A percentile compares a stretch with the other conserved stretches of the same genome.
phyloP scores from a whole-genome alignment of 2,329 filamentous ascomycete species.

The Lojkania enalia region DNA sequence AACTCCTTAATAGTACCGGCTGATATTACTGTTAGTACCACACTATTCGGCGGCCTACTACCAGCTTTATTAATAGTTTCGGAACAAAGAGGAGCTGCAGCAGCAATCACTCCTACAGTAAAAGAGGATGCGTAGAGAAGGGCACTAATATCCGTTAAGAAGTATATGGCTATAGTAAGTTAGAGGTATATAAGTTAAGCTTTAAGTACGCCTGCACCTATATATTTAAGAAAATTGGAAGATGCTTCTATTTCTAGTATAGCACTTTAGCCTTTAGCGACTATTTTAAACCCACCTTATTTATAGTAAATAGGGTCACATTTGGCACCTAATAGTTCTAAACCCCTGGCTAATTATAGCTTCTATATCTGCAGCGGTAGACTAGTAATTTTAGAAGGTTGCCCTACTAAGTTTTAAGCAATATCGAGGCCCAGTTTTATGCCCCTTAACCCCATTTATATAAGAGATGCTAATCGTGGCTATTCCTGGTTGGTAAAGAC shows the following conservation, averaged over 20 bases:
- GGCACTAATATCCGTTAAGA: slow-evolving; percentile 4
- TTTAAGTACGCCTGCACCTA: slow-evolving; percentile 1
- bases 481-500: slow-evolving; percentile 2
- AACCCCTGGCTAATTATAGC: slow-evolving; percentile 2
- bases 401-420: slow-evolving; percentile 4
- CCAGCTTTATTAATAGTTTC: slow-evolving; percentile 13
- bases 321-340: slow-evolving; percentile 3
- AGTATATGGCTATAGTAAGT: slow-evolving; percentile 8
- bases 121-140: slow-evolving; percentile 9
- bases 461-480: slow-evolving; percentile 1
- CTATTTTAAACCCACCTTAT: slow-evolving; percentile 7
- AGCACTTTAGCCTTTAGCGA: slow-evolving; percentile 1
- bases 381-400: slow-evolving; percentile 4
- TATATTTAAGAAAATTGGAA: slow-evolving; percentile 7
- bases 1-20: slow-evolving; percentile 12
- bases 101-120: slow-evolving; percentile 6
- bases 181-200: slow-evolving; percentile 5
- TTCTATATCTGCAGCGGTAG: slow-evolving; percentile 1
- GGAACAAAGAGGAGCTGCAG: slow-evolving; percentile 8
- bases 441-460: slow-evolving; percentile 6
- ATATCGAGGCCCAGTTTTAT: slow-evolving; percentile 6
- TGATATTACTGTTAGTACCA: slow-evolving; percentile 12
- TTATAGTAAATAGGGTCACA: slow-evolving; percentile 8
- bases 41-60: slow-evolving; percentile 15
- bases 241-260: slow-evolving; percentile 6